These are phyloP conservation scores for Epichloe sylvatica DNA, from an alignment of 2,329 filamentous ascomycete genomes.

Conservation along the genomic window DNA sequence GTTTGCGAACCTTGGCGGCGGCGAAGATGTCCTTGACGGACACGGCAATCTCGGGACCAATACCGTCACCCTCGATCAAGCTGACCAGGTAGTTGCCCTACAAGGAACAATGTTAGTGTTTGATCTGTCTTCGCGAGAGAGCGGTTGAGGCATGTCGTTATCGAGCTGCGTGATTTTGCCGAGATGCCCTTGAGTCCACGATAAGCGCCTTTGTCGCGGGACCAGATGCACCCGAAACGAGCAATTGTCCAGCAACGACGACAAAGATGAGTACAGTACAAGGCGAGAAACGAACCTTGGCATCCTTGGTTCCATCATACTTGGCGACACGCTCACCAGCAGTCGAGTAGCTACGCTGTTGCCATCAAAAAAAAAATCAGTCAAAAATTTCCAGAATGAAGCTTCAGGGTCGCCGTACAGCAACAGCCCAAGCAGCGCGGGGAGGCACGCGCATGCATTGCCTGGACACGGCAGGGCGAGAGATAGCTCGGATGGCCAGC, in stretches of 20 bases:
- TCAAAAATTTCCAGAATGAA: neutral
- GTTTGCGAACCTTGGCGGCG: constrained; percentile 63
- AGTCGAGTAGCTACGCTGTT: constrained; percentile 50
- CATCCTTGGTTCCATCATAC: constrained; percentile 82
- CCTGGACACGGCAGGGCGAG: constrained; percentile 52
- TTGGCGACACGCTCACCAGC: constrained; percentile 64
- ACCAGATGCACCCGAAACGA: neutral
- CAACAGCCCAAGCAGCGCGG: constrained; percentile 31
- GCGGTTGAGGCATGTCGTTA: neutral
- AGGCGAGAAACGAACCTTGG: constrained; percentile 51
- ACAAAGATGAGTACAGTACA: neutral
- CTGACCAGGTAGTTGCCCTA: constrained; percentile 93
- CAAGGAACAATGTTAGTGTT: neutral
- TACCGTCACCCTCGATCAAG: constrained; percentile 97
- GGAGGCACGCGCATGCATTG: constrained; percentile 63
- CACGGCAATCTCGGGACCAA: constrained; percentile 93
- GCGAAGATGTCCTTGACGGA: constrained; percentile 98
- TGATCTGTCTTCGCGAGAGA: neutral
- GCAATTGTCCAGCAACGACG: neutral
- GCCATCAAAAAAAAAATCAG: constrained; percentile 19
- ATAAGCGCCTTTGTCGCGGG: neutral
- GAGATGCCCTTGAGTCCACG: constrained; percentile 9
- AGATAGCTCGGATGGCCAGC: constrained; percentile 69
- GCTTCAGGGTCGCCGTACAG: constrained; percentile 15
- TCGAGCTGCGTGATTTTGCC: constrained; percentile 10